Percentiles rank a stretch among this genome's conserved stretches.
phyloP scores from a whole-genome alignment of 2,329 filamentous ascomycete species.

The Epichloe sibirici region DNA sequence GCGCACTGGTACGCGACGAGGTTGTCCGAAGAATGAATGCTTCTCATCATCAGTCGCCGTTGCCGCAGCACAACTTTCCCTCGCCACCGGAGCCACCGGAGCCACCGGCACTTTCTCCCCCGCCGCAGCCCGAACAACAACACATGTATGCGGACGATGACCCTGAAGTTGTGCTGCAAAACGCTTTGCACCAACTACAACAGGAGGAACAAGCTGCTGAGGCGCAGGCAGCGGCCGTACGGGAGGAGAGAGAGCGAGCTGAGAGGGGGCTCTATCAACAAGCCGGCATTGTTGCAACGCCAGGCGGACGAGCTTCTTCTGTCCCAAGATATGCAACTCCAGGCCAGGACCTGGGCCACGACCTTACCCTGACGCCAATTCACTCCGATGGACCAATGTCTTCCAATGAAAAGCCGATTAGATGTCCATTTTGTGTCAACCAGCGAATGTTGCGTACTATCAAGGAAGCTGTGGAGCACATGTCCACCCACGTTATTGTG shows the following conservation, averaged over 20 bases:
- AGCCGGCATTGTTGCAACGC: constrained; percentile 21
- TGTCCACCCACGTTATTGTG: constrained; percentile 49
- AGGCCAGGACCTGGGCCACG: constrained; percentile 22
- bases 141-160: constrained; percentile 38
- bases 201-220: constrained; percentile 47
- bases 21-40: constrained; percentile 30
- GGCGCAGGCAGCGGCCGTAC: constrained; percentile 40
- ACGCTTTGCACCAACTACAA: constrained; percentile 45
- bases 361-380: constrained; percentile 43
- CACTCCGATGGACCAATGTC: constrained; percentile 35
- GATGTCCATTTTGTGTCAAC: constrained; percentile 50
- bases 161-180: constrained; percentile 45
- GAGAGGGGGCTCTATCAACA: constrained; percentile 25
- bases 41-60: constrained; percentile 12
- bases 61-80: constrained; percentile 8
- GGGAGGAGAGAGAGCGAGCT: constrained; percentile 38
- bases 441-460: constrained; percentile 48
- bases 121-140: background rate
- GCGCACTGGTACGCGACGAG: constrained; percentile 46
- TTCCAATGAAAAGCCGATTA: constrained; percentile 35
- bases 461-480: constrained; percentile 50
- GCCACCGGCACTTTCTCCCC: constrained; percentile 7
- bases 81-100: constrained; percentile 9
- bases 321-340: constrained; percentile 24
- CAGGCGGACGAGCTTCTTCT: constrained; percentile 15